Base-by-base conservation (phyloP, 805 yeast genomes). In the Metschnikowia noctiluminum region DNA sequence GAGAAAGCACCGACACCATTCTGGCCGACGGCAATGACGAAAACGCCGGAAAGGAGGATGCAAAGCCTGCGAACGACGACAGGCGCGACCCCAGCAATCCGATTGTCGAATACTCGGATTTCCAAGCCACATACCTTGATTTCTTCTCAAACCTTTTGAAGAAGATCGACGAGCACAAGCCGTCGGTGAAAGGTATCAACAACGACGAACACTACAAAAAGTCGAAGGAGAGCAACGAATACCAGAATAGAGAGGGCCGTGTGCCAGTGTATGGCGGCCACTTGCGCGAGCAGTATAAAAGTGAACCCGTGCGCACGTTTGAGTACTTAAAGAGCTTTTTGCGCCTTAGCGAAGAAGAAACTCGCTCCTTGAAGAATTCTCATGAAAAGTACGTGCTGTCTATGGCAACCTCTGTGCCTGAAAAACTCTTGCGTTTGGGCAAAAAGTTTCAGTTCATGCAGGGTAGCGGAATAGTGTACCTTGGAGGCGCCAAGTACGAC, bases 381-480 rank as follows among this genome's bases (percentile, higher is more conserved):
- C 73, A 68, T 51, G 38, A 39, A 5, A 43, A 46, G 16, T 67
- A 58, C 42, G 7, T 63, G 38, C 27, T n/a, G n/a, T 41, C 40
- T 12, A 62, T 67, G 63, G 59, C 62, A 15, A n/a, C 37, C 7
- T 51, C 51, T 1, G 56, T 60, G 45, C 70, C 70, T 6, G 42
- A 49, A 14, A 57, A 57, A 6, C 50, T 68, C 12, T 37, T 54
- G 35, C 46, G 57, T n/a, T 46, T 16, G 35, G 61, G 61, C 37
- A 54, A 53, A 45, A 28, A 53, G 35, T 27, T 45, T 31, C 35
- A 49, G 15, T 68, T 63, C 45, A 63, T 68, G 67, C 53, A 59
- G 47, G 75, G 76, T 13, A 66, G 67, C 48, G 76, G 76, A 6
- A 70, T 70, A 26, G 72, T 70, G n/a, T 65, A 64, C 52, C 58